Evolutionary conservation across 2,329 filamentous ascomycete genomes (phyloP).

Genomic region (Chaetomiaceae sp.): DNA sequence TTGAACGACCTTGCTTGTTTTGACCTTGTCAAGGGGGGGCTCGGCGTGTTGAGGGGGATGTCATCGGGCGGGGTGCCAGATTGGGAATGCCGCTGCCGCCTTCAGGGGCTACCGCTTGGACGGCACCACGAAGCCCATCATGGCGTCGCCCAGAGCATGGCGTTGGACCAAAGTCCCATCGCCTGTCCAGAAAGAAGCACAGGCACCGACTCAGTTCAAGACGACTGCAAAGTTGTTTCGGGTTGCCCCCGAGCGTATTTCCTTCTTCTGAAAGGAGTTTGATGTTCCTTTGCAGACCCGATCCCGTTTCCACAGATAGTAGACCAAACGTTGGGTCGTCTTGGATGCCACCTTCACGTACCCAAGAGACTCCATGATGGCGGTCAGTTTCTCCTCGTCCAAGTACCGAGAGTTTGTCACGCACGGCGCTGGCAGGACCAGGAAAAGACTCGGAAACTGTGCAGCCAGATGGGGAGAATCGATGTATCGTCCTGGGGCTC

Average conservation of each 20-base stretch:
- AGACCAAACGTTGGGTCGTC: constrained; percentile 75
- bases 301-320: constrained; percentile 72
- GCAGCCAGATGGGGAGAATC: constrained; percentile 3
- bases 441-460: constrained; percentile 68
- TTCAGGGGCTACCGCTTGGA: background rate
- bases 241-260: constrained; percentile 66
- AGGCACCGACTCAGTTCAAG: constrained; percentile 38
- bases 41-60: background rate
- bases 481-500: constrained; percentile 26
- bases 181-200: too few species aligned
- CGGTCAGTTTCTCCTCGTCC: constrained; percentile 60
- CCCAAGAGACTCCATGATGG: constrained; percentile 73
- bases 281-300: constrained; percentile 20
- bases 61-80: background rate
- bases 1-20: background rate
- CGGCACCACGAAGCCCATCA: too few species aligned
- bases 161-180: too few species aligned
- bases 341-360: constrained; percentile 64
- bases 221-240: constrained; percentile 92
- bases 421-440: constrained; percentile 86
- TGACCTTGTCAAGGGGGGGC: background rate
- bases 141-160: too few species aligned
- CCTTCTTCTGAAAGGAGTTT: constrained; percentile 61
- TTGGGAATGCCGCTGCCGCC: background rate
- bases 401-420: constrained; percentile 88